Conservation (phyloP, 1,284 basidiomycete species). For the Meira miltonrushii region DNA sequence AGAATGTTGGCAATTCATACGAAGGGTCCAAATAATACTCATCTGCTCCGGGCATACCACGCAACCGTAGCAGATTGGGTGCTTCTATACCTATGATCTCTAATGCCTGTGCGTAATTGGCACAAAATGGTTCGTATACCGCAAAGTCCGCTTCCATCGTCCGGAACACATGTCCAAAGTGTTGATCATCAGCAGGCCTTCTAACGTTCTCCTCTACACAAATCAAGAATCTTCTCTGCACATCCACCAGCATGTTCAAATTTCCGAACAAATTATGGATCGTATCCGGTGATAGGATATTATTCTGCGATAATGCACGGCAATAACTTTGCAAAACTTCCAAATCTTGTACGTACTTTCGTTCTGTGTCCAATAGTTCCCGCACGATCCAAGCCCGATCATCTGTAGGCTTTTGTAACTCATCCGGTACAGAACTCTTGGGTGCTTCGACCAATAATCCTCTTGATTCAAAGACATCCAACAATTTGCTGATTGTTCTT, state of each 20-base stretch:
- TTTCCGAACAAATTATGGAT: constrained; percentile 93
- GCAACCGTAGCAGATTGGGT: constrained; percentile 25
- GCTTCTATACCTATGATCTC: constrained; percentile 65
- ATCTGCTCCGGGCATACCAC: constrained; percentile 37
- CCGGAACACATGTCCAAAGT: constrained; percentile 56
- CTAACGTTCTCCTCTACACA: constrained; percentile 65
- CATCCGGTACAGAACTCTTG: constrained; percentile 50
- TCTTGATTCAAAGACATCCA: constrained; percentile 71
- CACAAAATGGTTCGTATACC: constrained; percentile 90
- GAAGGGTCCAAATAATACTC: constrained; percentile 54
- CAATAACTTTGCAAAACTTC: constrained; percentile 70
- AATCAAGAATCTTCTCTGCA: constrained; percentile 93
- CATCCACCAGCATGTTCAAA: constrained; percentile 89
- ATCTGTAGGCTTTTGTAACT: constrained; percentile 51
- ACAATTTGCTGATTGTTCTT: constrained; percentile 80
- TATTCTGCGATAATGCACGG: constrained; percentile 64
- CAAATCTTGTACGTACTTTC: constrained; percentile 95
- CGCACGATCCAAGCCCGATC: constrained; percentile 72
- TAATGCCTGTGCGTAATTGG: constrained; percentile 68
- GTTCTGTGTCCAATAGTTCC: constrained; percentile 87
- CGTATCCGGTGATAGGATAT: constrained; percentile 84
- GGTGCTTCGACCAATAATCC: constrained; percentile 61
- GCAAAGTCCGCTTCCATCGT: constrained; percentile 60
- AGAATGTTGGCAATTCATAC: constrained; percentile 74
- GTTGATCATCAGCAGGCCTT: constrained; percentile 61